A percentile compares a stretch with the other conserved stretches of the same genome.
Evolutionary conservation across 1,284 basidiomycete genomes (phyloP).

Genomic region (Cutaneotrichosporon sp.): DNA sequence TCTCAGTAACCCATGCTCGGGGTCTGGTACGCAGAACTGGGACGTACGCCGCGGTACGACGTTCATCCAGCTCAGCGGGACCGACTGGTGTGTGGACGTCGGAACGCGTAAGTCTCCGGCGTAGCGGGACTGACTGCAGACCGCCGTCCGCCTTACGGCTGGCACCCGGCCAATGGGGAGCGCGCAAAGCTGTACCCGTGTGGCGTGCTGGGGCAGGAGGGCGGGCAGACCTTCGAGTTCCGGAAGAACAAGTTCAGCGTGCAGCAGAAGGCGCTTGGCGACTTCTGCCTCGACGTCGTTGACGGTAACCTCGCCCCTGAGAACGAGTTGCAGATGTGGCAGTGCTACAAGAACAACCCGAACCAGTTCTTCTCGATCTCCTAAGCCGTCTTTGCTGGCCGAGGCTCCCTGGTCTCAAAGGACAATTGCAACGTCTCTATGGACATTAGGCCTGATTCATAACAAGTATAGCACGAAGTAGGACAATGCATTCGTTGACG

Average conservation of each 20-base stretch:
- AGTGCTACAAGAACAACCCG: constrained; percentile 17
- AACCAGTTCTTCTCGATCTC: constrained; percentile 16
- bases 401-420: too few relatives aligned
- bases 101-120: constrained; percentile 3
- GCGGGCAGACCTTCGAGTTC: neutral
- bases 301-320: constrained; percentile 10
- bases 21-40: constrained; percentile 15
- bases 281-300: constrained; percentile 25
- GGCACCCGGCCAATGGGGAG: neutral
- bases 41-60: constrained; percentile 4
- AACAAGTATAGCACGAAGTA: too few relatives aligned
- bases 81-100: constrained; percentile 30
- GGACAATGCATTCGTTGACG: too few relatives aligned
- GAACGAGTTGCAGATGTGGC: constrained; percentile 27
- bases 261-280: neutral
- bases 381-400: too few relatives aligned
- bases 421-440: too few relatives aligned
- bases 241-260: neutral
- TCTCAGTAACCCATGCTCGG: constrained; percentile 16
- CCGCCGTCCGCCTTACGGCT: neutral
- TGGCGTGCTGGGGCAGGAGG: neutral
- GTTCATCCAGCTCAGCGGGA: constrained; percentile 10
- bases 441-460: too few relatives aligned
- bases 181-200: constrained; percentile 1
- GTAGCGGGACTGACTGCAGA: neutral